Conservation (phyloP, 176 grass and related monocot genomes). For the Musa schizocarpa region DNA sequence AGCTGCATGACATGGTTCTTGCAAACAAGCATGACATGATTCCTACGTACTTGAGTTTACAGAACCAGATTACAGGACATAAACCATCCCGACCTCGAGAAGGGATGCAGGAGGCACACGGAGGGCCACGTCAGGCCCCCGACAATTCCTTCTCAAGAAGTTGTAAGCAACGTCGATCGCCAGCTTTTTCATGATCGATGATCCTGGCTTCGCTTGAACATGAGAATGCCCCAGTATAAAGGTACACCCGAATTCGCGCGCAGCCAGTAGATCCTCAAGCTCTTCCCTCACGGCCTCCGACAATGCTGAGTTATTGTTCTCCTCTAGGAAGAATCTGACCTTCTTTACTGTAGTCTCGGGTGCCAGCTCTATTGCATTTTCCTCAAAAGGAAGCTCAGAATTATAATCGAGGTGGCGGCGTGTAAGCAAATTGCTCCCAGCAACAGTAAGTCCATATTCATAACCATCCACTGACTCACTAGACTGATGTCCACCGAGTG, state of each 20-base stretch:
- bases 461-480: conserved; percentile 24
- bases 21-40: too few species aligned
- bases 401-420: conserved; percentile 24
- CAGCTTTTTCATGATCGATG: conserved; percentile 64
- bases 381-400: conserved; percentile 20
- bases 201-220: conserved; percentile 69
- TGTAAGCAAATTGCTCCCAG: conserved; percentile 33
- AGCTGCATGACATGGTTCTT: too few species aligned
- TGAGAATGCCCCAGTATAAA: conserved; percentile 94
- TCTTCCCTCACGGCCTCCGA: conserved; percentile 50
- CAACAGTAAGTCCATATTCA: conserved; percentile 48
- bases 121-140: conserved; percentile 72
- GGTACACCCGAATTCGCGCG: conserved; percentile 62
- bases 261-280: conserved; percentile 51
- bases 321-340: conserved; percentile 64
- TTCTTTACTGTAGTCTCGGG: conserved; percentile 26
- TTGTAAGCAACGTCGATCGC: conserved; percentile 76
- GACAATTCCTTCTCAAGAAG: conserved; percentile 82
- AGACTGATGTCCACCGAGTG: conserved; percentile 26
- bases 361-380: conserved; percentile 28
- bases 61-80: conserved; percentile 53
- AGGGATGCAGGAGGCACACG: conserved; percentile 81
- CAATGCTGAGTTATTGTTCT: conserved; percentile 35
- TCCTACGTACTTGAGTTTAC: too few species aligned
- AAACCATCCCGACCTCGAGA: conserved; percentile 96